Base-by-base conservation (phyloP, 2,329 filamentous ascomycete genomes). In the Cercospora brassicicola region DNA sequence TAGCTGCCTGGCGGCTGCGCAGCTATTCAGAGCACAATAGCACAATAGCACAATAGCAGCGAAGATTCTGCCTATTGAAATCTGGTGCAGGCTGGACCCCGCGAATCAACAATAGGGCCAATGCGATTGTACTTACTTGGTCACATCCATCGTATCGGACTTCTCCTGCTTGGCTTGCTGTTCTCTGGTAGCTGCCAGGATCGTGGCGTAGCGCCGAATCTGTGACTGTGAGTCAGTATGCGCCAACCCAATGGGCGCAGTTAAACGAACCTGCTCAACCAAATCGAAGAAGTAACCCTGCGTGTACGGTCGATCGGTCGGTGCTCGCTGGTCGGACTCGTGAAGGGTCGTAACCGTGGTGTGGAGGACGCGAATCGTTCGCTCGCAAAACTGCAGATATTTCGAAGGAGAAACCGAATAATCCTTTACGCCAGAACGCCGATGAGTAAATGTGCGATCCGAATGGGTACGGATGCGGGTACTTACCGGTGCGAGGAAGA, bases 251-350 rank as follows among this genome's bases (percentile, higher is more conserved):
- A 65, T 62, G 55, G 30, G 61, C 62, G 64, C 57, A 64, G 64
- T 68, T 59, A 67, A 71, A 78, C 76, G 72, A 71, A 78, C 76
- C 87, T 97, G 94, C 79, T 96, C 92, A 79, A 96, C 90, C 69
- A 98, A 89, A 83, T 98, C 94, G 82, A 97, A 90, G 79, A 97
- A 97, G 82, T 98, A 98, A 78, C 92, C 92, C 86, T 91, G 93
- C 86, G 90, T 95, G 85, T 97, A 98, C 73, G 93, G 93, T 76
- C 91, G 90, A 81, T 98, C 94, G 81, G 88, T 85, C 68, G 92
- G 91, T 79, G 92, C 89, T 73, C 90, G 90, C 82, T 94, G 92
- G 80, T 98, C 94, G 79, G 89, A 89, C 79, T 96, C 93, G 84
- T 88, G 90, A 72, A 97, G 86, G 81, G 90, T 90, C 81, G 93